These are phyloP conservation scores for Vigna radiata DNA, from an alignment of 306 rosid species.

Conservation along the genomic window DNA sequence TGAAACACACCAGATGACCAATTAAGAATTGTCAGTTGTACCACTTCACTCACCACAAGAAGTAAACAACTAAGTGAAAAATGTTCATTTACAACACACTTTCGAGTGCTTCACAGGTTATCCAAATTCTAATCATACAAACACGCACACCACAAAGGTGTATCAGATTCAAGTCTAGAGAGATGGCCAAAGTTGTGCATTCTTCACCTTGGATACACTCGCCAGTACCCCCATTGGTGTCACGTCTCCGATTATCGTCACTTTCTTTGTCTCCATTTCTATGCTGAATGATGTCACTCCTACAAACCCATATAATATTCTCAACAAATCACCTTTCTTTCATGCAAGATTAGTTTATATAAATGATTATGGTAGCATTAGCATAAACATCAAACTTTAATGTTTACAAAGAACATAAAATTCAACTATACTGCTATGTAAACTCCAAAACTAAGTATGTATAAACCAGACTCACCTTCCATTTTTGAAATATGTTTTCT, in stretches of 20 bases:
- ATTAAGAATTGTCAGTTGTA: not conserved
- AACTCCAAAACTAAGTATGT: not conserved
- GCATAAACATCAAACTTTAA: not conserved
- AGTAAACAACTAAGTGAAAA: not conserved
- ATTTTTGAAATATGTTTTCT: slow-evolving; percentile 84
- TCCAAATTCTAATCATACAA: slow-evolving; percentile 38
- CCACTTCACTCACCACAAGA: not conserved
- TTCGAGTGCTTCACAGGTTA: slow-evolving; percentile 12
- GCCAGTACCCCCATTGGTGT: slow-evolving; percentile 71
- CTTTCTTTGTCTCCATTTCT: slow-evolving; percentile 79
- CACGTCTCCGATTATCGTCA: slow-evolving; percentile 78
- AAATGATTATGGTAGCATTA: not conserved
- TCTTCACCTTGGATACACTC: slow-evolving; percentile 87
- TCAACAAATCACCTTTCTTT: not conserved
- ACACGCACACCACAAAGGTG: slow-evolving; percentile 18
- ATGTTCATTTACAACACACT: slow-evolving; percentile 38
- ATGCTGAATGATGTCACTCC: slow-evolving; percentile 90
- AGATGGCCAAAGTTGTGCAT: slow-evolving; percentile 82
- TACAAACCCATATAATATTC: slow-evolving; percentile 42
- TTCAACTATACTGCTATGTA: not conserved
- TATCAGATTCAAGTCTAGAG: not conserved
- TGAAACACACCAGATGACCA: not conserved
- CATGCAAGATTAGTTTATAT: not conserved
- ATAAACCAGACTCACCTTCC: slow-evolving; percentile 63
- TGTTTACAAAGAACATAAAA: not conserved